phyloP scores from a whole-genome alignment of 345 rosid genomes.

The Nephelium lappaceum region DNA sequence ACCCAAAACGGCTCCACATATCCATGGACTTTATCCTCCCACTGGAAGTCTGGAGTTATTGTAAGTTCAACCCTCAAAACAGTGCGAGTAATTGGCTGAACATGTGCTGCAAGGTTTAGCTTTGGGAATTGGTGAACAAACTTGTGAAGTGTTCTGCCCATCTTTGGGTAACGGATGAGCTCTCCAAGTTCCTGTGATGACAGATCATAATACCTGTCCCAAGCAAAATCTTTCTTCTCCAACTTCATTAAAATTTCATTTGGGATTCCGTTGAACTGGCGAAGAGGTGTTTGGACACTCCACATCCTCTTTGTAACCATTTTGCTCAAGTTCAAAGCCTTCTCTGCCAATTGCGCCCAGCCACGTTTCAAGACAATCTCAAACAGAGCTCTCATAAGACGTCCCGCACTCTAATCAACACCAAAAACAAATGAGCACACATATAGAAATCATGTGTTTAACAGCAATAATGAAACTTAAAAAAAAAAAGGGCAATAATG shows the following conservation, averaged over 20 bases:
- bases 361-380: constrained; percentile 94
- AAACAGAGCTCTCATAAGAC: constrained; percentile 88
- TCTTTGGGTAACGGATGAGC: constrained; percentile 77
- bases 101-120: constrained; percentile 78
- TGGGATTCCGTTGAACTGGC: constrained; percentile 83
- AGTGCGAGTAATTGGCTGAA: constrained; percentile 90
- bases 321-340: constrained; percentile 86
- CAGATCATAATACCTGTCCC: constrained; percentile 96
- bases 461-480: neutral
- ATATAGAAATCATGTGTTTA: constrained; percentile 8
- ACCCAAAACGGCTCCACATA: constrained; percentile 98
- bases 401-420: constrained; percentile 76
- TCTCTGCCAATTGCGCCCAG: constrained; percentile 95
- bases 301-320: constrained; percentile 97
- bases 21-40: constrained; percentile 95
- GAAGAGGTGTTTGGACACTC: constrained; percentile 95
- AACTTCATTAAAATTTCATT: constrained; percentile 80
- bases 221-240: constrained; percentile 96
- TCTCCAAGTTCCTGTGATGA: constrained; percentile 93
- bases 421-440: constrained; percentile 15
- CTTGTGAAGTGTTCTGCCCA: constrained; percentile 90
- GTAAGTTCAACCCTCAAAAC: constrained; percentile 84
- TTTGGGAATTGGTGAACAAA: constrained; percentile 92
- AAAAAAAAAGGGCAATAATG: neutral
- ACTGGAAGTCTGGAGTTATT: constrained; percentile 89